These are phyloP conservation scores for Ceratobasidium sp. DNA, from an alignment of 1,284 basidiomycete genomes.

Conservation along the genomic window DNA sequence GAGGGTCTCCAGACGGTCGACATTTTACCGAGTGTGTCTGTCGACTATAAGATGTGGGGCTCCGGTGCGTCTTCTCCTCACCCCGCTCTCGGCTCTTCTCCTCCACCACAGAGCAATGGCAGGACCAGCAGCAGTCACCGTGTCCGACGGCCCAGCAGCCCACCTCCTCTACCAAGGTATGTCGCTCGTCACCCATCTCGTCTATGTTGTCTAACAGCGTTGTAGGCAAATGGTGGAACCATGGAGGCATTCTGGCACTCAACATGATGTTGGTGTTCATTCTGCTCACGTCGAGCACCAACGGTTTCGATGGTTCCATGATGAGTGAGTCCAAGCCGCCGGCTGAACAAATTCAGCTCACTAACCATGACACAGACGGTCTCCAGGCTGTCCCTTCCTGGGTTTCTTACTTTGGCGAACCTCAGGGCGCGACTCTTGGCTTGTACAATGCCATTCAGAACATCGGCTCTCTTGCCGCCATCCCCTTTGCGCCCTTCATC, in stretches of 20 bases:
- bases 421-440: constrained; percentile 31
- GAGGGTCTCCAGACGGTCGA: background rate
- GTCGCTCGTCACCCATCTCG: background rate
- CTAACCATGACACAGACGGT: constrained; percentile 10
- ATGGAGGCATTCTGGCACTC: constrained; percentile 41
- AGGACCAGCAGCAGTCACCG: constrained; percentile 31
- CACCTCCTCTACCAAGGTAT: constrained; percentile 27
- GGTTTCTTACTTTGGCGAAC: constrained; percentile 42
- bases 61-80: constrained; percentile 24
- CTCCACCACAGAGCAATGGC: constrained; percentile 21
- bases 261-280: constrained; percentile 43
- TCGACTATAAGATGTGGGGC: constrained; percentile 36
- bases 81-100: constrained; percentile 32
- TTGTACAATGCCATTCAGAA: constrained; percentile 44
- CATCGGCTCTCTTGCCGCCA: constrained; percentile 60
- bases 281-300: constrained; percentile 76
- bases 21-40: constrained; percentile 4
- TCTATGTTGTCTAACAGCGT: background rate
- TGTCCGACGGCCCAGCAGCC: constrained; percentile 10
- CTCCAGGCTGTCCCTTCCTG: constrained; percentile 41
- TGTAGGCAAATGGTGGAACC: constrained; percentile 42
- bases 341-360: background rate
- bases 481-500: constrained; percentile 73
- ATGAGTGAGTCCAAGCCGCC: constrained; percentile 43
- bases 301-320: constrained; percentile 68